These are phyloP conservation scores for Phytophthora chlamydospora DNA, from an alignment of 352 stramenopile genomes.

Conservation along the genomic window DNA sequence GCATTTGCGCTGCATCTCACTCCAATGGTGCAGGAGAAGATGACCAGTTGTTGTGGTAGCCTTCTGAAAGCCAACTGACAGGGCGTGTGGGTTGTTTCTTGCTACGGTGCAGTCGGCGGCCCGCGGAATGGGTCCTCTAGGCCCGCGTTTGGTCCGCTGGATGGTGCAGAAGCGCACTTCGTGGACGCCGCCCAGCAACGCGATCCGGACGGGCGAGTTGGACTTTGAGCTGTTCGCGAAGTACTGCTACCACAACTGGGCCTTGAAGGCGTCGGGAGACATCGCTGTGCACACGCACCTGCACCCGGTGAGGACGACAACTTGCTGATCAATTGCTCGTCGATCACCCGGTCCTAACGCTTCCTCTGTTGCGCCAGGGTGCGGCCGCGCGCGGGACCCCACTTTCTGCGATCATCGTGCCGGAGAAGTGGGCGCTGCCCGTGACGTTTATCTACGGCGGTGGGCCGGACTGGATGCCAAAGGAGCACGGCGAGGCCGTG, in stretches of 20 bases:
- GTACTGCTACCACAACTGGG: constrained; percentile 85
- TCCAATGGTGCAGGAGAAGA: constrained; percentile 45
- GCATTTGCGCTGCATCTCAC: constrained; percentile 48
- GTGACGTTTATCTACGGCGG: constrained; percentile 76
- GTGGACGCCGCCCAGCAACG: constrained; percentile 64
- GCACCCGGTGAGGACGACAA: constrained; percentile 47
- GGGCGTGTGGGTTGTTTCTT: not conserved
- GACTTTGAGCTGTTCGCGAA: constrained; percentile 62
- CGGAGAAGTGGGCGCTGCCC: constrained; percentile 48
- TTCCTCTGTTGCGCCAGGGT: constrained; percentile 24
- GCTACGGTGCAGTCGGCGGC: constrained; percentile 40
- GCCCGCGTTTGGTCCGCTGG: constrained; percentile 50
- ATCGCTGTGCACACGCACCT: constrained; percentile 71
- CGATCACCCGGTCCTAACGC: not conserved
- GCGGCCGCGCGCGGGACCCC: constrained; percentile 44
- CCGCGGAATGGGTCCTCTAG: constrained; percentile 61
- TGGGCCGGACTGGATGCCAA: constrained; percentile 75
- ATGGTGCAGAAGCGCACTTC: constrained; percentile 51
- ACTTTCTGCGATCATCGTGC: constrained; percentile 53
- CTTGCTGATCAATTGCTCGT: not conserved
- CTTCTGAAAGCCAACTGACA: not conserved
- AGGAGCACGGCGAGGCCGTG: constrained; percentile 59
- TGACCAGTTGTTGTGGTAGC: not conserved
- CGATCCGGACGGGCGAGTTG: constrained; percentile 68
- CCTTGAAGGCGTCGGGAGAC: constrained; percentile 66